Percentiles rank a stretch among this genome's conserved stretches.
Evolutionary conservation across 345 rosid genomes (phyloP).

Genomic region (Turritis glabra): DNA sequence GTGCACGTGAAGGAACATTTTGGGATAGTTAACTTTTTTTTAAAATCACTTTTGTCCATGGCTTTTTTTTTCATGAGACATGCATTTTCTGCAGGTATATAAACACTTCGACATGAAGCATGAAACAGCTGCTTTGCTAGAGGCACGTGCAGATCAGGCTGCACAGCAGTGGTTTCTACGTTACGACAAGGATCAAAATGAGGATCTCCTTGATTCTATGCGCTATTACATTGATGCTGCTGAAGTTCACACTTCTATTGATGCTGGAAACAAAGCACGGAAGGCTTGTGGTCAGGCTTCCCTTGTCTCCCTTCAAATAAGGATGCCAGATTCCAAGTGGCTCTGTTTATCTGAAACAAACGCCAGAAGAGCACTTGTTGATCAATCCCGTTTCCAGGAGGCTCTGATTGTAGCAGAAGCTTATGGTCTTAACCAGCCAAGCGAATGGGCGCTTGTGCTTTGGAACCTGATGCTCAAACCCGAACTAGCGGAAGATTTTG

Average conservation of each 20-base stretch:
- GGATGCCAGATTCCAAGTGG: conserved; percentile 97
- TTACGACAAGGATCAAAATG: conserved; percentile 85
- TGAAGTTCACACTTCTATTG: conserved; percentile 86
- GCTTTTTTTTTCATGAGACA: background rate
- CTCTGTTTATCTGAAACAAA: conserved; percentile 82
- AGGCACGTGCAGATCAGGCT: conserved; percentile 78
- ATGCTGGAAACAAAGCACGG: conserved; percentile 92
- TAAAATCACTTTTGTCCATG: background rate
- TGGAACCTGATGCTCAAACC: conserved; percentile 98
- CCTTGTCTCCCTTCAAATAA: conserved; percentile 91
- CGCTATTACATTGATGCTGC: conserved; percentile 94
- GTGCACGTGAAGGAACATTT: background rate
- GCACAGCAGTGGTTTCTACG: conserved; percentile 74
- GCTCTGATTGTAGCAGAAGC: conserved; percentile 98
- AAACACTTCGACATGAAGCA: conserved; percentile 97
- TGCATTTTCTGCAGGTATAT: conserved; percentile 64
- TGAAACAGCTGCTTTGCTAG: conserved; percentile 87
- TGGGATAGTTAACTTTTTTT: background rate
- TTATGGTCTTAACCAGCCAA: conserved; percentile 88
- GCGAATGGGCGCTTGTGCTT: conserved; percentile 92
- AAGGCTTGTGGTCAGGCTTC: conserved; percentile 90
- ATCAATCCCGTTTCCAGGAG: conserved; percentile 92
- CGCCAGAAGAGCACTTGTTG: conserved; percentile 83
- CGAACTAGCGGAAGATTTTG: conserved; percentile 82
- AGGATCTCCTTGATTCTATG: conserved; percentile 93